A percentile compares a stretch with the other conserved stretches of the same genome.
Conservation (phyloP, 2,329 filamentous ascomycete genomes). For the Talaromyces sp. region DNA sequence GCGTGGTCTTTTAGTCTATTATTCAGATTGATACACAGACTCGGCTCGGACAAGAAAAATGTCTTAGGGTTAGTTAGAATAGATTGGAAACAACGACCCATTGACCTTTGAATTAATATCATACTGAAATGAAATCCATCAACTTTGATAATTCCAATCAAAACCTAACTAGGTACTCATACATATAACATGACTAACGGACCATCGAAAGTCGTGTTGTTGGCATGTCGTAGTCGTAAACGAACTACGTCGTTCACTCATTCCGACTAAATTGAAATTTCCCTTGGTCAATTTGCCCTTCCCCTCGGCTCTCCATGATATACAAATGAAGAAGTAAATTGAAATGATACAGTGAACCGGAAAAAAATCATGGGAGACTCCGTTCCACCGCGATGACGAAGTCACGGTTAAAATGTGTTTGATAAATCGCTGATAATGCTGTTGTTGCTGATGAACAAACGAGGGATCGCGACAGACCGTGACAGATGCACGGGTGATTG, state of each 20-base stretch:
- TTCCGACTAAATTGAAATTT: neutral
- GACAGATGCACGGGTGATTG: neutral
- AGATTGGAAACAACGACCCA: neutral
- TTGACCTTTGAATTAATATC: neutral
- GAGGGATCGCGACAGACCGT: neutral
- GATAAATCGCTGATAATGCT: conserved; percentile 10
- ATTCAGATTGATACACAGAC: neutral
- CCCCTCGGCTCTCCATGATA: neutral
- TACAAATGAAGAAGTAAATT: conserved; percentile 6
- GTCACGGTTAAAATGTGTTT: neutral
- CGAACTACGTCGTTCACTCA: neutral
- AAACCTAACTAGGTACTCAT: conserved; percentile 8
- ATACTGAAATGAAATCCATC: neutral
- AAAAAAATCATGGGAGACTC: conserved; percentile 9
- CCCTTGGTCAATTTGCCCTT: neutral
- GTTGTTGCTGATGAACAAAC: neutral
- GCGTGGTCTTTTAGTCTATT: neutral
- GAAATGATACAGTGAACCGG: conserved; percentile 1
- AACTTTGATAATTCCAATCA: neutral
- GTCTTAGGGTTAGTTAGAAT: neutral
- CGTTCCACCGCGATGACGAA: conserved; percentile 1
- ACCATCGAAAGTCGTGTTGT: neutral
- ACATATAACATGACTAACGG: neutral
- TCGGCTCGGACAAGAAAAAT: neutral
- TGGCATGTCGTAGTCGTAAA: neutral